Evolutionary conservation across 2,329 filamentous ascomycete genomes (phyloP).

Genomic region (Ophiocordyceps camponoti-leonardi): DNA sequence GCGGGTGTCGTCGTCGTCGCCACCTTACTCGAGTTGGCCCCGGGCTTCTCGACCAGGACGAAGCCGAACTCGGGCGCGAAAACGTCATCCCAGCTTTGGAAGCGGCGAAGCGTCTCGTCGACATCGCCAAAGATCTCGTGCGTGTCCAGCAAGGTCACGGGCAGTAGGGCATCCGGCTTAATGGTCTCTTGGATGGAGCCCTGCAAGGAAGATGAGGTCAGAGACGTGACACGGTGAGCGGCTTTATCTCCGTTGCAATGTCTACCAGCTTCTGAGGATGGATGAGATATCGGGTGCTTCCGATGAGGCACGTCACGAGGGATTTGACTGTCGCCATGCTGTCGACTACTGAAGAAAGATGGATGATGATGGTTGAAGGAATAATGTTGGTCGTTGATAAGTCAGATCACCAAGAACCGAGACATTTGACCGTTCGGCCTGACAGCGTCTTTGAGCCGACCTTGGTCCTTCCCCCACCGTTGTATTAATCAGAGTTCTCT

Average conservation of each 20-base stretch:
- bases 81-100: constrained; percentile 19
- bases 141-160: constrained; percentile 21
- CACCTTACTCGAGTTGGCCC: constrained; percentile 5
- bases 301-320: constrained; percentile 18
- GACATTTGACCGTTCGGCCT: too few species aligned
- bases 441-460: too few species aligned
- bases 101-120: constrained; percentile 14
- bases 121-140: constrained; percentile 19
- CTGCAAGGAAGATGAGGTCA: constrained; percentile 6
- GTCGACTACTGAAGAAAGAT: not conserved
- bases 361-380: too few species aligned
- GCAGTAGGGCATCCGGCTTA: constrained; percentile 21
- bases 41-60: constrained; percentile 21
- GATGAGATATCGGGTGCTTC: constrained; percentile 20
- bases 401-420: too few species aligned
- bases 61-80: constrained; percentile 20
- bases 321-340: constrained; percentile 9
- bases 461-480: too few species aligned
- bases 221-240: not conserved
- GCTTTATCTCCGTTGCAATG: not conserved
- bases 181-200: constrained; percentile 23
- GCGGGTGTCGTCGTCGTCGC: not conserved
- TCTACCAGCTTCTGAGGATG: constrained; percentile 19
- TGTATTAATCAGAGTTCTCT: too few species aligned
- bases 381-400: too few species aligned